Evolutionary conservation across 1,139 yeast genomes (phyloP), one percentile per base, ranked within the genome.

Genomic region (Zygosaccharomyces pseudobailii): DNA sequence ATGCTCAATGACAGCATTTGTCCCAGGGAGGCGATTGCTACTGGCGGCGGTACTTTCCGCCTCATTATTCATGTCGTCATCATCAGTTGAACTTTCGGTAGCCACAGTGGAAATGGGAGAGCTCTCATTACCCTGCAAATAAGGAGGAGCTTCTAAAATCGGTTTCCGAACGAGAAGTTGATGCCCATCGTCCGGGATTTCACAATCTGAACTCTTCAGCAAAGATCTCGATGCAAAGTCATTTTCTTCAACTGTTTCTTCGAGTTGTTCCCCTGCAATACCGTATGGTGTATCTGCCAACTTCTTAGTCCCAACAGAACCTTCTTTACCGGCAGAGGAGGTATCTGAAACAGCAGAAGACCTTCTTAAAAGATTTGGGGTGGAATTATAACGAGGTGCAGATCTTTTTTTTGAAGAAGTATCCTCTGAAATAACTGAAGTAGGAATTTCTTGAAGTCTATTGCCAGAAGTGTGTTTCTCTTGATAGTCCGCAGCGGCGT

Each of bases 331-430:
- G 6, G 36, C 43, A 19, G 49, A 37, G 7, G 43, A 33, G 20
- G 36, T 24, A n/a, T 46, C 46, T 17, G 43, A 33, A 7, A 31
- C 21, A 6, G 36, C 36, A 4, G 47, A 42, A 24, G 47, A 43
- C 33, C 47, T 43, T 37, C 52, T 51, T 33, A 43, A 27, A 21
- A 49, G 40, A 20, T 50, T 52, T 8, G 58, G 53, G 4, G 50
- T 48, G 1, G 58, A 49, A 28, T 33, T 36, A 25, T 51, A 47
- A 30, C 47, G 46, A 9, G 39, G 40, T 3, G 52, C 37, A 5
- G 35, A 13, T 24, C 38, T 41, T 23, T 43, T 31, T 19, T 44
- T 19, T 17, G 35, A 28, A 9, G 46, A 43, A 7, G 57, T 46
- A 7, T 42, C 47, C 3, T 46, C 46, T 5, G 49, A 7, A 23